Conservation (phyloP, 164 flowering plant species). For the Akebia trifoliata region DNA sequence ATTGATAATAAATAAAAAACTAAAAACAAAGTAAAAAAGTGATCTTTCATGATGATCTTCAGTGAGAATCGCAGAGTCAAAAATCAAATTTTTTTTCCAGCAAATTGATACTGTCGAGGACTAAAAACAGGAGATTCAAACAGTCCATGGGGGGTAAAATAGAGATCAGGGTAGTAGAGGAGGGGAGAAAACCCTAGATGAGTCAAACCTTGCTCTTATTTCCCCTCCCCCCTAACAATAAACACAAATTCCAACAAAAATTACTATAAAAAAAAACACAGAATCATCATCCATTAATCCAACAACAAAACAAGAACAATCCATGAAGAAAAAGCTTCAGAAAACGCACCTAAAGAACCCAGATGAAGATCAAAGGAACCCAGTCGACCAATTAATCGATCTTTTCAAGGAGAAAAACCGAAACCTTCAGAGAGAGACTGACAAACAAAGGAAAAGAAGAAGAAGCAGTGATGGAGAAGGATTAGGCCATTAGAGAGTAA, state of each 20-base stretch:
- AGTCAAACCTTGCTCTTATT: neutral
- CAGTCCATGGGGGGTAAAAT: neutral
- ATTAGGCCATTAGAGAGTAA: too few relatives aligned
- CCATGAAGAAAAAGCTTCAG: neutral
- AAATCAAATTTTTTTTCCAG: neutral
- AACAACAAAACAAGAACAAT: neutral
- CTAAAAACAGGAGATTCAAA: neutral
- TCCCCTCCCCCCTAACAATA: neutral
- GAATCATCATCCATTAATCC: neutral
- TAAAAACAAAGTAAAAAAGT: too few relatives aligned
- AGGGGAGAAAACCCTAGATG: neutral
- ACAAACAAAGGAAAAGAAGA: too few relatives aligned
- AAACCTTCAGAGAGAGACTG: too few relatives aligned
- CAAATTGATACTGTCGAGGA: neutral
- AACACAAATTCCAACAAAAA: neutral
- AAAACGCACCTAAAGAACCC: conserved; percentile 1
- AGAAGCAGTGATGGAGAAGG: too few relatives aligned
- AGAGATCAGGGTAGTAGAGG: neutral
- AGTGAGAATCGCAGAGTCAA: too few relatives aligned
- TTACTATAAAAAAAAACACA: neutral
- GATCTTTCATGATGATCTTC: too few relatives aligned
- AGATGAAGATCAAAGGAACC: neutral
- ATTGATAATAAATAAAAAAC: too few relatives aligned
- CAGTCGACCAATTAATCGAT: too few relatives aligned
- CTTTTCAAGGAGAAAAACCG: too few relatives aligned